Conservation (phyloP, 1,139 yeast genomes). For the Kurtzmaniella quercitrusa region DNA sequence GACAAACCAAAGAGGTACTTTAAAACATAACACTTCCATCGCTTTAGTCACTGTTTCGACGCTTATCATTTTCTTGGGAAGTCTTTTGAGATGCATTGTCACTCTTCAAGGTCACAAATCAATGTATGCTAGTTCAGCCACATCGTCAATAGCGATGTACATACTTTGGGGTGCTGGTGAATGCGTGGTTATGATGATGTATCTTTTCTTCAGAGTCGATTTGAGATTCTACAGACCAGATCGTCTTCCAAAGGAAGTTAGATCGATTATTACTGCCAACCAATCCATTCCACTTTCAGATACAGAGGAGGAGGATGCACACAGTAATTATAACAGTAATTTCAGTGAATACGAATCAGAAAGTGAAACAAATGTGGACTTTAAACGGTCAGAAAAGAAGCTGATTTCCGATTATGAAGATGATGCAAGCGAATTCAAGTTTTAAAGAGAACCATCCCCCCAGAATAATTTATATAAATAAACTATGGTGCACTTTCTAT, state of each 20-base stretch:
- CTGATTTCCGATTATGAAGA: neutral
- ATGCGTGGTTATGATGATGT: slow-evolving; percentile 29
- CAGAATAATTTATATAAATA: too few relatives aligned
- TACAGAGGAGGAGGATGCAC: slow-evolving; percentile 5
- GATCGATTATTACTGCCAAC: slow-evolving; percentile 5
- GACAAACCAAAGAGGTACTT: slow-evolving; percentile 40
- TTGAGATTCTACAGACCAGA: slow-evolving; percentile 47
- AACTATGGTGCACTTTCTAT: too few relatives aligned
- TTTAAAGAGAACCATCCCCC: slow-evolving; percentile 22
- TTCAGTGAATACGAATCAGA: neutral
- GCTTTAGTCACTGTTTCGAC: slow-evolving; percentile 49
- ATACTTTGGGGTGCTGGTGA: slow-evolving; percentile 52
- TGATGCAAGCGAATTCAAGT: slow-evolving; percentile 1
- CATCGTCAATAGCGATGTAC: slow-evolving; percentile 55
- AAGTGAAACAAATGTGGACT: slow-evolving; percentile 10
- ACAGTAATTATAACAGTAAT: slow-evolving; percentile 7
- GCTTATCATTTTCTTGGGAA: slow-evolving; percentile 49
- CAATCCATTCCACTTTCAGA: slow-evolving; percentile 6
- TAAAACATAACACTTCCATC: slow-evolving; percentile 49
- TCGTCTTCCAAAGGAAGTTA: slow-evolving; percentile 25
- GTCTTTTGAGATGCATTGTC: slow-evolving; percentile 56
- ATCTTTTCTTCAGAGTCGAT: slow-evolving; percentile 42
- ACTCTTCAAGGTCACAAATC: slow-evolving; percentile 35
- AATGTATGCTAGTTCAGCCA: slow-evolving; percentile 18
- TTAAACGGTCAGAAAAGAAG: slow-evolving; percentile 9